These are phyloP conservation scores for Porphyrellus cyaneotinctus DNA, from an alignment of 768 basidiomycete genomes.

Conservation along the genomic window DNA sequence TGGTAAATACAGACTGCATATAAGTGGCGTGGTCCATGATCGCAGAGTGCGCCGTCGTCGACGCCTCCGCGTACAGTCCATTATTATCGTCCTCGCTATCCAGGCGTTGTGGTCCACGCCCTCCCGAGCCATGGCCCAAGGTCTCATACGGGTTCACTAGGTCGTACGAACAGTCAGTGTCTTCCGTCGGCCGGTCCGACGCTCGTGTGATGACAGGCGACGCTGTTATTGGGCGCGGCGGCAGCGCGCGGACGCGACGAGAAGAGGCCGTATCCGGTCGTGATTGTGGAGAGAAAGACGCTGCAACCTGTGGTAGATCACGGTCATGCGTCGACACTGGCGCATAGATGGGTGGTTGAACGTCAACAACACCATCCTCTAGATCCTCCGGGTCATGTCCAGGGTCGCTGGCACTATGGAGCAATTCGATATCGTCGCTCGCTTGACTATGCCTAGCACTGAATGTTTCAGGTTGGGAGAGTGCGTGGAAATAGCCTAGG, in stretches of 20 bases:
- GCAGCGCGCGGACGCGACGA: conserved; percentile 28
- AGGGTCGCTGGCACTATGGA: conserved; percentile 11
- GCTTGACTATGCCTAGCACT: conserved; percentile 15
- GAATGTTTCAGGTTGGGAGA: conserved; percentile 15
- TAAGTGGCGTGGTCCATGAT: conserved; percentile 29
- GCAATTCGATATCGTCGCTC: conserved; percentile 31
- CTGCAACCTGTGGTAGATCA: conserved; percentile 10
- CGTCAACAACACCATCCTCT: conserved; percentile 24
- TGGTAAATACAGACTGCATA: conserved; percentile 20
- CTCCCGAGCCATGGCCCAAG: background rate
- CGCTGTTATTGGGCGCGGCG: conserved; percentile 21
- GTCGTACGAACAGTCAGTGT: background rate
- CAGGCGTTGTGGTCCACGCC: background rate
- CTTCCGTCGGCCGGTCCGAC: background rate
- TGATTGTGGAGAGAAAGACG: background rate
- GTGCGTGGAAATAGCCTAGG: conserved; percentile 31
- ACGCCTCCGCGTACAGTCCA: conserved; percentile 16
- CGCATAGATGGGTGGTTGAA: conserved; percentile 13
- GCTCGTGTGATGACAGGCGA: background rate
- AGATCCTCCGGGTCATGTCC: background rate
- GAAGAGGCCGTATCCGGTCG: conserved; percentile 12
- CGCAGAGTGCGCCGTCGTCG: conserved; percentile 27
- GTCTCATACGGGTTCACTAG: conserved; percentile 6
- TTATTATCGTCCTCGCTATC: conserved; percentile 15
- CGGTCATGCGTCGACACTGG: conserved; percentile 17